phyloP scores from a whole-genome alignment of 495 filamentous ascomycete species.

The Trichoderma erinaceum region DNA sequence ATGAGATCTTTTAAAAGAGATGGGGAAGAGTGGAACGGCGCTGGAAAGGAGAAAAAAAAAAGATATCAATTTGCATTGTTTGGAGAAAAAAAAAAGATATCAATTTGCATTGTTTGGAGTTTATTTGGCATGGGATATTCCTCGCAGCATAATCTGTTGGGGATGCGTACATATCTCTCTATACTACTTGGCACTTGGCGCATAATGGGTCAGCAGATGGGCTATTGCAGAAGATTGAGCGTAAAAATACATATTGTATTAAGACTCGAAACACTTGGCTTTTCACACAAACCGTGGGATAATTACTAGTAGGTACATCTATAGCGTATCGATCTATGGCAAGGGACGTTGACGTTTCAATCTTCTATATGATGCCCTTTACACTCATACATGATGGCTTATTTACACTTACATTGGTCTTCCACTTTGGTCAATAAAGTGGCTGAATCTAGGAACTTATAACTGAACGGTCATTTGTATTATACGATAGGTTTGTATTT shows the following conservation, averaged over 20 bases:
- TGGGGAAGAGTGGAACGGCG: neutral
- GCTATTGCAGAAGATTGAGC: neutral
- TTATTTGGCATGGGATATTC: constrained; percentile 2
- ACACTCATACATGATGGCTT: too few species aligned
- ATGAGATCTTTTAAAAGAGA: constrained; percentile 19
- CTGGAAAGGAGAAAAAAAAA: neutral
- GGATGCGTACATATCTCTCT: neutral
- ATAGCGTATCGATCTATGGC: too few species aligned
- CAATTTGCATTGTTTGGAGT: constrained; percentile 9
- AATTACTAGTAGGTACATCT: too few species aligned
- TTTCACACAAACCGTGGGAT: too few species aligned
- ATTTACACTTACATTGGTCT: too few species aligned
- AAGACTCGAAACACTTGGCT: neutral
- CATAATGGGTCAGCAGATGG: neutral
- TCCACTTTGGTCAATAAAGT: too few species aligned
- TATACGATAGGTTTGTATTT: neutral
- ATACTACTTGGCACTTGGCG: constrained; percentile 11
- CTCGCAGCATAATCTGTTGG: neutral
- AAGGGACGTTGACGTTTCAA: too few species aligned
- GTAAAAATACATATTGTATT: neutral
- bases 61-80: constrained; percentile 4
- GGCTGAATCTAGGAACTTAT: too few species aligned
- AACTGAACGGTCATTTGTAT: neutral
- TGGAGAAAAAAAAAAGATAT: neutral
- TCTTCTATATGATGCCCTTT: too few species aligned